Percentiles rank a stretch among this genome's conserved stretches.
Evolutionary conservation across 805 yeast species (phyloP).

Genomic region (Lipomyces lipofer): DNA sequence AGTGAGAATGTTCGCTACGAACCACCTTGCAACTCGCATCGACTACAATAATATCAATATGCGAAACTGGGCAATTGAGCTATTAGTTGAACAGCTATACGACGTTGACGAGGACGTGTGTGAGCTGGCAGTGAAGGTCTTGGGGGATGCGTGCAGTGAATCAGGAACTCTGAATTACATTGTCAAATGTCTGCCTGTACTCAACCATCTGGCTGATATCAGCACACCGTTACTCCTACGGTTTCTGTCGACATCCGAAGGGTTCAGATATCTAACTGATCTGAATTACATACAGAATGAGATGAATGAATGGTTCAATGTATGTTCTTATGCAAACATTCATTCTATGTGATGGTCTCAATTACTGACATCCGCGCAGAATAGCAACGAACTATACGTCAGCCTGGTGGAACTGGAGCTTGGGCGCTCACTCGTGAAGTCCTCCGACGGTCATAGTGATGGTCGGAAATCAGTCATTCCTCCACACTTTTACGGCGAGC

Average conservation of each 20-base stretch:
- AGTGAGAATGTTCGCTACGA: constrained; percentile 60
- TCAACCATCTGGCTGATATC: constrained; percentile 53
- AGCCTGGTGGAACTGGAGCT: constrained; percentile 31
- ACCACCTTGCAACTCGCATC: constrained; percentile 44
- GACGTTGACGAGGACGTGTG: constrained; percentile 62
- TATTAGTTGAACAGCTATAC: constrained; percentile 66
- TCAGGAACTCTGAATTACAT: constrained; percentile 52
- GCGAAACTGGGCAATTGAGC: constrained; percentile 50
- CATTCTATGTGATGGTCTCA: not conserved
- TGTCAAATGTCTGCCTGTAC: constrained; percentile 56
- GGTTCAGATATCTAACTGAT: constrained; percentile 64
- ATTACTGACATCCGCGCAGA: not conserved
- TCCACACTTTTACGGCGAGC: constrained; percentile 73
- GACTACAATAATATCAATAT: constrained; percentile 16
- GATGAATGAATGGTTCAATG: constrained; percentile 65
- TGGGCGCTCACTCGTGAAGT: constrained; percentile 6
- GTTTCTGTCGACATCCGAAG: constrained; percentile 64
- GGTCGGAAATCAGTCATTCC: constrained; percentile 42
- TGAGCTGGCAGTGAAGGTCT: constrained; percentile 53
- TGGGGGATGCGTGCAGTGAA: constrained; percentile 54
- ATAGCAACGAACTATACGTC: constrained; percentile 32
- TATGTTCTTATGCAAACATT: not conserved
- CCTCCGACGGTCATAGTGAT: not conserved
- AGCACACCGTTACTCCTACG: constrained; percentile 61
- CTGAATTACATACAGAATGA: constrained; percentile 63